Base-by-base conservation (phyloP, 176 grass and related monocot genomes). In the Chrysopogon serrulatus region DNA sequence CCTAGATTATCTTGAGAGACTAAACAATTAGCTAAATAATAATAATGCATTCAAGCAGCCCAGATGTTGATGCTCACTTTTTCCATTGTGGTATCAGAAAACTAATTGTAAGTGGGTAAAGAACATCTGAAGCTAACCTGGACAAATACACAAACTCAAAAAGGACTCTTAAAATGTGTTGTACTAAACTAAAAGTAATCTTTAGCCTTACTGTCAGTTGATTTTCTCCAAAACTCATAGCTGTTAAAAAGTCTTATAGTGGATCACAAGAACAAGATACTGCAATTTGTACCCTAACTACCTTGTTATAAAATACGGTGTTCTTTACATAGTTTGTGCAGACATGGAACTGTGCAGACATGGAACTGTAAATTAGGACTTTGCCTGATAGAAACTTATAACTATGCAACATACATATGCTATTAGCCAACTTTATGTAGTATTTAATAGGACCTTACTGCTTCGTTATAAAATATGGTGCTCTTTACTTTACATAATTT, bases 401-500 rank as follows among this genome's bases (percentile, higher is more conserved):
- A 41, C 83, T 79, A 13, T 74, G 67, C 36, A 10, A 19, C 78
- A 74, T 39, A 48, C 48, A 42, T 69, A 82, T 51, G 8, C 30
- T 27, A 87, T 77, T 45, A 82, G 68, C 18, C 69, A 51, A 66
- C 47, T 27, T 80, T 74, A 24, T 79, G 65, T 74, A 18, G 5
- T 40, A 8, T 40, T n/a, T n/a, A n/a, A n/a, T n/a, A n/a, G n/a
- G n/a, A n/a, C n/a, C n/a, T n/a, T n/a, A n/a, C n/a, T n/a, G n/a
- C n/a, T n/a, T n/a, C 64, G 59, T 43, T 42, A 85, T 74, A 80
- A 68, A 57, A 12, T 80, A 47, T n/a, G 34, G 45, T 56, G 17
- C 32, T 76, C 36, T 73, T 47, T n/a, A n/a, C n/a, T n/a, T n/a
- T 88, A 32, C 35, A 79, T 78, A 64, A 4, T 84, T 56, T 79